Base-by-base conservation (phyloP, 768 basidiomycete species). In the Boletellus emodensis region DNA sequence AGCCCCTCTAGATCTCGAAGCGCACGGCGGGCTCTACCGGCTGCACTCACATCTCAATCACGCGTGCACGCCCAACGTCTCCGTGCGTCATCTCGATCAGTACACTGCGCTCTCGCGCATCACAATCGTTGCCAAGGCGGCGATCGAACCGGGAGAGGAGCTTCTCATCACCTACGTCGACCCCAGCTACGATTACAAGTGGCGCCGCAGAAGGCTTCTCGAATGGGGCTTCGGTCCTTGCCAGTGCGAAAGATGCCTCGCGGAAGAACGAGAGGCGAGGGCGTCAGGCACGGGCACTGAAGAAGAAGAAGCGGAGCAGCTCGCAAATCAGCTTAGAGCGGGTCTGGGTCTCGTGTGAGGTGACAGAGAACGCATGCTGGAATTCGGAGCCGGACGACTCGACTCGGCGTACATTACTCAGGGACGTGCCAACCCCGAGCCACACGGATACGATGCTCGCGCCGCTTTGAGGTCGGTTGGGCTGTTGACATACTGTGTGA, bases 11-110 rank as follows among this genome's bases (percentile, higher is more conserved):
- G 86, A 93, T 61, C 72, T 93, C 44, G 92, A 94, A 69, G 81
- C 85, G 2, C 89, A 93, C 48, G 91, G 90, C 3, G 92, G 91
- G 2, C 72, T 95, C 10, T 95, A 94, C 69, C 79, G 77, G 18
- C 76, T 94, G 5, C 91, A 94, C 64, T 86, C 91, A 2, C 89
- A 94, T 57, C 66, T 94, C 28, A 96, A 95, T 67, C 93, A 96
- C 65, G 78, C 78, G 7, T 96, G 93, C 67, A 66, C 71, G 15
- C 90, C 93, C 0, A 94, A 91, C 65, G 58, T 84, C 42, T 87
- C 89, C 15, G 83, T 88, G 14, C 82, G 86, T 2, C 91, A 91
- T 62, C 69, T 90, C 49, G 84, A 89, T 64, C 78, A 76, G 55
- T 81, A 80, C 44, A 81, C 74, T 2, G 77, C 85, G 2, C 83